phyloP scores from a whole-genome alignment of 495 filamentous ascomycete species.

The Acidiella bohemica region DNA sequence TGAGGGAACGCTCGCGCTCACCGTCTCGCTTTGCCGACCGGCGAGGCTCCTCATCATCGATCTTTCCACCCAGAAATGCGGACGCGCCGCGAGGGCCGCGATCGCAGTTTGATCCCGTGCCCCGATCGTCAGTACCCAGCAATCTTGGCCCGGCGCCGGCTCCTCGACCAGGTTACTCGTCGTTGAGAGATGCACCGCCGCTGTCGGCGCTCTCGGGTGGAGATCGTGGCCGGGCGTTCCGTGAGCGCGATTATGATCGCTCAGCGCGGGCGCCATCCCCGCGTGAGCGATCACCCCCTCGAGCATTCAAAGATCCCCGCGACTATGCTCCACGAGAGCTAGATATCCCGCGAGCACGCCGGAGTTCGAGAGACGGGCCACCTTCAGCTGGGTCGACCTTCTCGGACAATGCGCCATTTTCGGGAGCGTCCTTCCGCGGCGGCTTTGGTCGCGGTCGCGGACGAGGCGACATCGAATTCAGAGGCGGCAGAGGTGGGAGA shows the following conservation, averaged over 20 bases:
- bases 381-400: conserved; percentile 54
- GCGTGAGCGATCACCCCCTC: conserved; percentile 21
- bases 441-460: conserved; percentile 49
- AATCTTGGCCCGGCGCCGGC: background rate
- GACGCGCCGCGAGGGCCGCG: conserved; percentile 34
- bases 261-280: conserved; percentile 37
- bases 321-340: conserved; percentile 29
- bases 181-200: conserved; percentile 26
- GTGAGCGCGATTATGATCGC: conserved; percentile 33
- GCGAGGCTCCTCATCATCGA: conserved; percentile 25
- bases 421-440: conserved; percentile 40
- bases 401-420: conserved; percentile 47
- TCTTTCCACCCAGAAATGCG: conserved; percentile 12
- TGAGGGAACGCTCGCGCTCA: conserved; percentile 49
- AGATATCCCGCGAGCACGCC: conserved; percentile 37
- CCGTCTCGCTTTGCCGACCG: conserved; percentile 41
- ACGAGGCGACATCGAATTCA: conserved; percentile 22
- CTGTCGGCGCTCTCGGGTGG: conserved; percentile 19
- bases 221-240: conserved; percentile 19
- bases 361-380: conserved; percentile 48
- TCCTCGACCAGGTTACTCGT: conserved; percentile 8
- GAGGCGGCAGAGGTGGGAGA: conserved; percentile 31
- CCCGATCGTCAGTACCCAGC: background rate
- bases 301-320: conserved; percentile 20
- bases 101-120: conserved; percentile 19